Base-by-base conservation (phyloP, 2,329 filamentous ascomycete genomes). In the Paecilomyces fulvus region DNA sequence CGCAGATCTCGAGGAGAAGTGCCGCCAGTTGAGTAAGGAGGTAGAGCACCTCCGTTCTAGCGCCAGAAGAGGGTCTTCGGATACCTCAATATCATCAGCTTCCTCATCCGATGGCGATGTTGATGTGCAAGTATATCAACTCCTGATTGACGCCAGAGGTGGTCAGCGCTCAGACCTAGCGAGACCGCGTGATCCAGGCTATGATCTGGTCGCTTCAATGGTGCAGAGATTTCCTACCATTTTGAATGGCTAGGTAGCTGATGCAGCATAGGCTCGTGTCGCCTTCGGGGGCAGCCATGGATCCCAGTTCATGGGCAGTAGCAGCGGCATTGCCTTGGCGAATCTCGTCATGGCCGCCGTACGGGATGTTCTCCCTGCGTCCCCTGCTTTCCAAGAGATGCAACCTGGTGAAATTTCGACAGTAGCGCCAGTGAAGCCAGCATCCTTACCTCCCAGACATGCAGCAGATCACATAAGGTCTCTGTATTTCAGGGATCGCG, bases 281-380 rank as follows among this genome's bases (percentile, higher is more conserved):
- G 31, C 55, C 56, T 30, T 55, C 33, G 23, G 33, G 56, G 31
- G 48, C 60, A 70, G 53, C 65, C 69, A 21, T n/a, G 33, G 12
- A n/a, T 37, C 33, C 33, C 64, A 65, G 21, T 71, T 70, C 56
- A 54, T 71, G 58, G 69, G 69, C 33, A 61, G 63, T 43, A 68
- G 67, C 57, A 68, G 68, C 53, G 69, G 69, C 43, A 64, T 71
- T 52, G 68, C 65, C 1, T 63, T 71, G 37, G 69, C 69, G 7
- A 69, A 64, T 59, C 55, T 71, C 59, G 69, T 70, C n/a, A 67
- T 71, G 60, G 64, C 65, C 51, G 63, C 68, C 12, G 66, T 71
- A 37, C 56, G 55, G 12, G 52, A 58, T 21, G 60, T 63, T 31
- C 17, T 14, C 37, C 30, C 60, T 20, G 55, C 31, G 25, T 55